Percentiles rank a stretch among this genome's conserved stretches.
These are phyloP conservation scores for Areca catechu DNA, from an alignment of 176 grass and related monocot genomes.

Conservation along the genomic window DNA sequence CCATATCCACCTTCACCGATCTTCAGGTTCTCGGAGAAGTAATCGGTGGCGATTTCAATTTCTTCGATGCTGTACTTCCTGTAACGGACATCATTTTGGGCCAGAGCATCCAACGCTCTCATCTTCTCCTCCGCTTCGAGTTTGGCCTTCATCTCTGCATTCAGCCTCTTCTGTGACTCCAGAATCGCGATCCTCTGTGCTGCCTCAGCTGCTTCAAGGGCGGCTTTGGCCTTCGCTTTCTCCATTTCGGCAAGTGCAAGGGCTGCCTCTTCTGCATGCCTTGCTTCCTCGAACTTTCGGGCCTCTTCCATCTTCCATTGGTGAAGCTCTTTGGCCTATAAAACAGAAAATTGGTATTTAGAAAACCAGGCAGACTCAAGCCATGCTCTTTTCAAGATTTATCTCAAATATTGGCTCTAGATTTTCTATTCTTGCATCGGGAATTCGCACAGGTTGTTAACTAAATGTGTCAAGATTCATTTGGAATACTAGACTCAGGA, in stretches of 20 bases:
- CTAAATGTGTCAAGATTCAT: no score
- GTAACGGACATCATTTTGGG: conserved; percentile 57
- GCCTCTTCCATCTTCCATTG: conserved; percentile 60
- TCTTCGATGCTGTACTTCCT: conserved; percentile 85
- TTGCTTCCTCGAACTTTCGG: conserved; percentile 56
- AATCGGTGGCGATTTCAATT: conserved; percentile 64
- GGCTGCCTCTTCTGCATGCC: conserved; percentile 56
- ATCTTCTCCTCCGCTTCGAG: conserved; percentile 77
- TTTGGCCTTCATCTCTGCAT: conserved; percentile 73
- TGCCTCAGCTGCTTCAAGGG: conserved; percentile 70
- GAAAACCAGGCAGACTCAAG: no score
- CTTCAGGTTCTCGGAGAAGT: conserved; percentile 70
- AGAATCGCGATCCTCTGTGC: conserved; percentile 67
- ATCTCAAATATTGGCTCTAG: no score
- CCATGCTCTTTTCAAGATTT: no score
- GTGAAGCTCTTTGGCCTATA: conserved; percentile 63
- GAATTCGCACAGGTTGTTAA: no score
- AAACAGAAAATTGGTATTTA: no score
- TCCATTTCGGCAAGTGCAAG: conserved; percentile 56
- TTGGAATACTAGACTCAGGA: no score
- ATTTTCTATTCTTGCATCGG: no score
- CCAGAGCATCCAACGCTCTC: conserved; percentile 45
- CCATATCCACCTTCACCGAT: conserved; percentile 95
- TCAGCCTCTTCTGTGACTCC: conserved; percentile 59
- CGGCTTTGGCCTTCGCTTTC: conserved; percentile 66